Evolutionary conservation across 768 basidiomycete species (phyloP).

Genomic region (Infundibulicybe gibba): DNA sequence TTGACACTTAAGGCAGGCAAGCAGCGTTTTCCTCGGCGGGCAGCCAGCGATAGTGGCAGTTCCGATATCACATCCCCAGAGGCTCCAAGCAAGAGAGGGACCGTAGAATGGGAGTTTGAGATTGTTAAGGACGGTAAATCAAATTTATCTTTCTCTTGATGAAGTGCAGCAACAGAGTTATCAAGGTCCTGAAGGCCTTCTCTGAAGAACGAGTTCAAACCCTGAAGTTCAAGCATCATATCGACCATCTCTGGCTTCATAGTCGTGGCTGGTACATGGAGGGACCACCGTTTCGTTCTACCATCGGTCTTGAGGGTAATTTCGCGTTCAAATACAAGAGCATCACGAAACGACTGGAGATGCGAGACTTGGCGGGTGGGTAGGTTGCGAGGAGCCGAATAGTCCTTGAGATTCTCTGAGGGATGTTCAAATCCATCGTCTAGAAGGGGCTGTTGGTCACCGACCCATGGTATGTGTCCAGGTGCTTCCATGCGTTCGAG

Average conservation of each 20-base stretch:
- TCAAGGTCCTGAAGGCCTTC: conserved; percentile 16
- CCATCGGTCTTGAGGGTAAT: conserved; percentile 25
- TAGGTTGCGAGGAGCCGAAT: conserved; percentile 13
- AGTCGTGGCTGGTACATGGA: conserved; percentile 25
- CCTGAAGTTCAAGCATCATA: conserved; percentile 36
- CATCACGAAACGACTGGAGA: conserved; percentile 18
- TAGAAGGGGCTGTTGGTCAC: conserved; percentile 18
- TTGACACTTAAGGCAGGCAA: conserved; percentile 26
- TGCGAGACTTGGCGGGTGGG: conserved; percentile 1
- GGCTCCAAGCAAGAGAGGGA: conserved; percentile 33
- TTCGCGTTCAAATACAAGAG: conserved; percentile 30
- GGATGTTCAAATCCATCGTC: conserved; percentile 25
- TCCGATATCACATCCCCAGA: conserved; percentile 16
- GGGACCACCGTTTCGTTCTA: conserved; percentile 23
- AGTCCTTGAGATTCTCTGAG: conserved; percentile 17
- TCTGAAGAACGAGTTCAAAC: conserved; percentile 36
- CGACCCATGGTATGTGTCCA: conserved; percentile 38
- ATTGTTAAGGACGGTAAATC: conserved; percentile 34
- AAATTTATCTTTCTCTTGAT: conserved; percentile 13
- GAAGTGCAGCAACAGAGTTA: conserved; percentile 7
- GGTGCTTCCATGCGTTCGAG: conserved; percentile 24
- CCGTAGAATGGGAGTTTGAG: conserved; percentile 36
- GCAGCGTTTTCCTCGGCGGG: conserved; percentile 31
- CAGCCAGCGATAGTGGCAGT: conserved; percentile 24
- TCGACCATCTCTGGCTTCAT: conserved; percentile 36